These are phyloP conservation scores for Penicillium hordei DNA, from an alignment of 2,329 filamentous ascomycete species.

Conservation along the genomic window DNA sequence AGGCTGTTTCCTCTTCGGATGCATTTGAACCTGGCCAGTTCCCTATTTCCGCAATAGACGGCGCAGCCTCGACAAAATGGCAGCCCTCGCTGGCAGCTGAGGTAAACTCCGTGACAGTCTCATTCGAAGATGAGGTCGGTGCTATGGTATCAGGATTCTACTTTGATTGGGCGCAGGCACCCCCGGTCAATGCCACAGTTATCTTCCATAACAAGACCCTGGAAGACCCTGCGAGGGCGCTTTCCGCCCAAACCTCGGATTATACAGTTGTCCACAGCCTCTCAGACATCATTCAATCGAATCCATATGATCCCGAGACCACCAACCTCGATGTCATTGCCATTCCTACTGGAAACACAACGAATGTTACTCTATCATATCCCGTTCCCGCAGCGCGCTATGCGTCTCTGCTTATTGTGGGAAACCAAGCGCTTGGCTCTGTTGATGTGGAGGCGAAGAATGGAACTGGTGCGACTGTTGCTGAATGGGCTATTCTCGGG, in stretches of 20 bases:
- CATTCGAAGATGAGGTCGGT: slow-evolving; percentile 44
- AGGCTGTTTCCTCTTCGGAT: slow-evolving; percentile 50
- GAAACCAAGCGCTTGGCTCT: slow-evolving; percentile 42
- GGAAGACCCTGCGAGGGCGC: slow-evolving; percentile 17
- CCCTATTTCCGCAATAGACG: slow-evolving; percentile 65
- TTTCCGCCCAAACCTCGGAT: slow-evolving; percentile 7
- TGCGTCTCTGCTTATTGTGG: slow-evolving; percentile 47
- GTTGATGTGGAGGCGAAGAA: slow-evolving; percentile 33
- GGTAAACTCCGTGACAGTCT: slow-evolving; percentile 57
- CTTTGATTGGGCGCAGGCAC: slow-evolving; percentile 62
- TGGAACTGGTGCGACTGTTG: slow-evolving; percentile 48
- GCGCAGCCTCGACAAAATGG: slow-evolving; percentile 66
- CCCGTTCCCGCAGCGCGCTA: slow-evolving; percentile 39
- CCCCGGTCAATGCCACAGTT: slow-evolving; percentile 55
- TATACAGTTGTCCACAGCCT: slow-evolving; percentile 29
- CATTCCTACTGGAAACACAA: slow-evolving; percentile 44
- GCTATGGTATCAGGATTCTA: slow-evolving; percentile 46
- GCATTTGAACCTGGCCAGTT: slow-evolving; percentile 65
- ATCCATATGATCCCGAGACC: slow-evolving; percentile 37
- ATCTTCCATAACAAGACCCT: slow-evolving; percentile 54
- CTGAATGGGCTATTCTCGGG: slow-evolving; percentile 49
- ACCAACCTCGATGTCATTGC: slow-evolving; percentile 37
- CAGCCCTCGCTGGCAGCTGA: slow-evolving; percentile 56
- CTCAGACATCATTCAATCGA: slow-evolving; percentile 36
- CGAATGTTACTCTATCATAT: slow-evolving; percentile 37